These are phyloP conservation scores for Diutina neorugosa DNA, from an alignment of 1,139 yeast species.

Conservation along the genomic window DNA sequence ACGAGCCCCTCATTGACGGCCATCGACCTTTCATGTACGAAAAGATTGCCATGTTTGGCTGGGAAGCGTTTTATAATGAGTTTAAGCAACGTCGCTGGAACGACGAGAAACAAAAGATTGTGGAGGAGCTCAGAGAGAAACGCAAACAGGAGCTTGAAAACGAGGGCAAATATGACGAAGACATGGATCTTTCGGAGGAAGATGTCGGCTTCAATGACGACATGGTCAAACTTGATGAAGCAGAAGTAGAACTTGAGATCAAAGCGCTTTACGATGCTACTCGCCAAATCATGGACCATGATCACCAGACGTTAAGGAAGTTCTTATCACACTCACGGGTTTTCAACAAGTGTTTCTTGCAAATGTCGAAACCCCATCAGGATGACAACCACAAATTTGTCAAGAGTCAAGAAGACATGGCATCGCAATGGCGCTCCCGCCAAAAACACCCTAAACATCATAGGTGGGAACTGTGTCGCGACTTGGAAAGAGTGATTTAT, in stretches of 20 bases:
- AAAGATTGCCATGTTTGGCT: background rate
- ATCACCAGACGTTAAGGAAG: background rate
- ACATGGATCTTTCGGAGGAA: background rate
- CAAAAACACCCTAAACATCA: background rate
- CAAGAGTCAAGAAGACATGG: background rate
- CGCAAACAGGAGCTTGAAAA: background rate
- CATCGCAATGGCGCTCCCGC: background rate
- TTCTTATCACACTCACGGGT: background rate
- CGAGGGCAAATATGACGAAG: background rate
- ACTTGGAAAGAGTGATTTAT: conserved; percentile 27
- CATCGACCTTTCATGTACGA: background rate
- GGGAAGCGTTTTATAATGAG: background rate
- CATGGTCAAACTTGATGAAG: background rate
- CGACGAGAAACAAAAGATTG: background rate
- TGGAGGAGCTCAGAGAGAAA: background rate
- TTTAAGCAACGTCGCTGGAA: background rate
- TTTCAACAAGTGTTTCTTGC: background rate
- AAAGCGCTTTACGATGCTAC: background rate
- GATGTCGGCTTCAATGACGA: background rate
- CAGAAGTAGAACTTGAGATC: background rate
- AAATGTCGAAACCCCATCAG: background rate
- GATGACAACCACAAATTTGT: background rate
- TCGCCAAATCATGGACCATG: background rate
- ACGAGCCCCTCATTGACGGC: background rate
- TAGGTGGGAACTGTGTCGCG: background rate